Percentiles rank a stretch among this genome's conserved stretches.
Conservation (phyloP, 2,329 filamentous ascomycete genomes). For the Ophiocordyceps camponoti-saundersi region DNA sequence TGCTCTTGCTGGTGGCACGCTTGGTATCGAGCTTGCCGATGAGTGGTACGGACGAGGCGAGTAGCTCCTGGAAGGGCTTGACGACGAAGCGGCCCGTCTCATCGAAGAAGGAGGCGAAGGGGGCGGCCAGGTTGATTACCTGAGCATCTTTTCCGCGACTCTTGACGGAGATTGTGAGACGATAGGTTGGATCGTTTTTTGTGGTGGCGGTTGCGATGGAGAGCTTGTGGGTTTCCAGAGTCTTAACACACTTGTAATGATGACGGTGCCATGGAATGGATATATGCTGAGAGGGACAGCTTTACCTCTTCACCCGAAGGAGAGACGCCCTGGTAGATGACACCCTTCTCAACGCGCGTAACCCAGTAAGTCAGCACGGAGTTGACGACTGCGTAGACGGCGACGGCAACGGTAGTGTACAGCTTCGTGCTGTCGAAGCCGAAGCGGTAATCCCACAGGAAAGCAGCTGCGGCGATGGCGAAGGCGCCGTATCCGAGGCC, state of each 20-base stretch:
- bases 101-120: slow-evolving; percentile 68
- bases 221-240: slow-evolving; percentile 48
- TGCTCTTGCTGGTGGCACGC: slow-evolving; percentile 17
- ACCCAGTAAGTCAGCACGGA: slow-evolving; percentile 69
- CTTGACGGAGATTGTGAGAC: slow-evolving; percentile 46
- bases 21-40: slow-evolving; percentile 51
- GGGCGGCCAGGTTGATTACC: slow-evolving; percentile 37
- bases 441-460: slow-evolving; percentile 79
- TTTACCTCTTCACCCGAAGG: slow-evolving; percentile 50
- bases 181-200: slow-evolving; percentile 71
- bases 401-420: slow-evolving; percentile 66
- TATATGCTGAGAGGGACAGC: too few species aligned
- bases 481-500: slow-evolving; percentile 72
- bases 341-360: slow-evolving; percentile 62
- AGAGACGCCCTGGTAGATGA: slow-evolving; percentile 58
- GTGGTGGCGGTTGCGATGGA: slow-evolving; percentile 54
- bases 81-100: slow-evolving; percentile 52
- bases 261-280: too few species aligned
- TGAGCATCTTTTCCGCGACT: slow-evolving; percentile 19
- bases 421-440: slow-evolving; percentile 77
- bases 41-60: slow-evolving; percentile 49
- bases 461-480: slow-evolving; percentile 62
- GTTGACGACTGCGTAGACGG: slow-evolving; percentile 66
- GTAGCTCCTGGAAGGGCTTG: slow-evolving; percentile 61
- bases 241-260: too few species aligned